These are phyloP conservation scores for Schizochytrium sp. DNA, from an alignment of 108 stramenopile genomes.

Conservation along the genomic window DNA sequence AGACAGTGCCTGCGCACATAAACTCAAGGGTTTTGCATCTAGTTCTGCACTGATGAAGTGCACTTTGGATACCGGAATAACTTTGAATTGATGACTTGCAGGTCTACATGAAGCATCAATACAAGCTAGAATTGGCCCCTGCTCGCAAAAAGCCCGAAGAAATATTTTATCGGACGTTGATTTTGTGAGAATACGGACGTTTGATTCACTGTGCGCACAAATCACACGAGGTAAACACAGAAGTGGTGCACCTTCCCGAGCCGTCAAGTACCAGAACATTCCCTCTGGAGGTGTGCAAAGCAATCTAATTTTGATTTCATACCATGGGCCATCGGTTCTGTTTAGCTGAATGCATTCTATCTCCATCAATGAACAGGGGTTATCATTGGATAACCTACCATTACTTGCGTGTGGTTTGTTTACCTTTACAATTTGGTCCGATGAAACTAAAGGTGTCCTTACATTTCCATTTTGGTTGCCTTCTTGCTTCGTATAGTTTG, in stretches of 20 bases:
- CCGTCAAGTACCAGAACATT: neutral
- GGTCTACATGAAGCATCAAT: neutral
- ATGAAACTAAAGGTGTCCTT: too few species aligned
- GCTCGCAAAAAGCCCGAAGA: neutral
- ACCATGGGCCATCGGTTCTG: too few species aligned
- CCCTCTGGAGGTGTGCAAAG: too few species aligned
- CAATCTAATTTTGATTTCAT: too few species aligned
- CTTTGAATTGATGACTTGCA: neutral
- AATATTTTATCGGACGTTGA: neutral
- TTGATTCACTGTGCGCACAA: neutral
- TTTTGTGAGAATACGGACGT: neutral
- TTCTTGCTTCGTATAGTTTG: too few species aligned
- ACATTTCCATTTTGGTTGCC: too few species aligned
- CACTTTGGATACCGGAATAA: neutral
- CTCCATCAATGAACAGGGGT: too few species aligned
- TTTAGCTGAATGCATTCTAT: too few species aligned
- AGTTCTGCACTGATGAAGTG: slow-evolving; percentile 9
- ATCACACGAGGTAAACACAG: neutral
- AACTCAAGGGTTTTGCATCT: neutral
- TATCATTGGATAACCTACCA: too few species aligned
- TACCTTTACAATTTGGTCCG: too few species aligned
- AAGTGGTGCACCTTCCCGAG: neutral
- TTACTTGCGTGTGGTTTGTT: too few species aligned
- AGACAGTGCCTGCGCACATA: neutral
- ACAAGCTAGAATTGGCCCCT: neutral